Evolutionary conservation across 345 rosid genomes (phyloP), one percentile per base, ranked within the genome.

Genomic region (Eucalyptus virginea): DNA sequence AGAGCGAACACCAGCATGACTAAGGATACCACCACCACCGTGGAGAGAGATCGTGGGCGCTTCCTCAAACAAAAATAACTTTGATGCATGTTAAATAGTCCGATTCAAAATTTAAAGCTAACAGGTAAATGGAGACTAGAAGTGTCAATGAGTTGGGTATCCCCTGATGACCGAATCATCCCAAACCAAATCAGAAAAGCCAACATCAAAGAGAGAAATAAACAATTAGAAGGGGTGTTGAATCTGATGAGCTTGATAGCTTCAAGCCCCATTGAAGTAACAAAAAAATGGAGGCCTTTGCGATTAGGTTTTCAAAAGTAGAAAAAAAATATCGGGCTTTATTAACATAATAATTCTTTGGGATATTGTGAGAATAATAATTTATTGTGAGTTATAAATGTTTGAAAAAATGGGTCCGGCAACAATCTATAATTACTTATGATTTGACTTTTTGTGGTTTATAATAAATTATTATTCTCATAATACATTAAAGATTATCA

Each of bases 341-440:
- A 52, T 10, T 52, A 52, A 52, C 2, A 19, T 19, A 52, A 52
- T 0, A 2, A 1, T 19, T 52, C 1, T 19, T 19, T 52, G 1
- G 0, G 5, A 52, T 52, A 1, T 0, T 4, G 11, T 52, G 26
- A 52, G 0, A 52, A 19, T 52, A 2, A 52, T 52, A 52, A 19
- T 52, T 2, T 52, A 52, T 0, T 8, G 0, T 52, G 58, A 52
- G 11, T 0, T 52, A 52, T 19, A 52, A 52, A 52, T 52, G 4
- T 0, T 2, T 21, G 0, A 52, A 52, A 1, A 52, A 52, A 52
- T 52, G 1, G 26, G 0, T 19, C 2, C 0, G 4, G 11, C 2
- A 52, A 52, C 1, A 52, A 52, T 52, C 19, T 19, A 52, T 19
- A 52, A 52, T 19, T 21, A 52, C 0, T 52, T 52, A 11, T 52